Base-by-base conservation (phyloP, 352 stramenopile genomes). In the Pythium grandisporangium region DNA sequence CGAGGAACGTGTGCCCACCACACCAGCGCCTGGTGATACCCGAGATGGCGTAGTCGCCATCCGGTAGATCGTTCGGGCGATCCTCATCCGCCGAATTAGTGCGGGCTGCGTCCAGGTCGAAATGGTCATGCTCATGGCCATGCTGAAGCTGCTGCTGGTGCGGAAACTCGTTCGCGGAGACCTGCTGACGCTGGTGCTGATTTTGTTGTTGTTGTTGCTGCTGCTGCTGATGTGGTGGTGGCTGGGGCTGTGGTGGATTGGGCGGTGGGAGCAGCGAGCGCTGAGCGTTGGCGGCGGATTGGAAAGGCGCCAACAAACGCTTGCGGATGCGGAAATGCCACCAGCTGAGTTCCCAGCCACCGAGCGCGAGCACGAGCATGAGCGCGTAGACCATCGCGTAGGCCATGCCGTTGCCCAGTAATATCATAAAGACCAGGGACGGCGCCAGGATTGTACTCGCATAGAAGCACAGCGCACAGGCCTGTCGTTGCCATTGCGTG, bases 321-420 rank as follows among this genome's bases (percentile, higher is more conserved):
- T 71, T 58, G n/a, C 71, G 64, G 38, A 82, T 72, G 30, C 71
- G 68, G 36, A 75, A 80, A 36, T 69, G 58, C 68, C 70, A 81
- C 66, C 69, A 83, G 45, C 57, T 72, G 33, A 72, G 61, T 53
- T 85, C 51, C 27, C 75, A 58, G 14, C 53, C 51, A 1, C 42
- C 66, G 11, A 83, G 39, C 19, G 58, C 61, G 14, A 78, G 36
- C 4, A 50, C 40, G 4, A 55, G 26, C 30, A 67, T 55, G 33
- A 66, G 70, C 7, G 59, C 42, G 10, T 60, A 58, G 5, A 84
- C 42, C n/a, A 82, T 44, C 23, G 51, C 32, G 32, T 62, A 65
- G 2, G 55, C 47, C 22, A 62, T n/a, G n/a, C n/a, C n/a, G n/a
- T n/a, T n/a, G n/a, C n/a, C n/a, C n/a, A n/a, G n/a, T n/a, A n/a